phyloP scores from a whole-genome alignment of 2,329 filamentous ascomycete genomes.

The Aureobasidium sp. region DNA sequence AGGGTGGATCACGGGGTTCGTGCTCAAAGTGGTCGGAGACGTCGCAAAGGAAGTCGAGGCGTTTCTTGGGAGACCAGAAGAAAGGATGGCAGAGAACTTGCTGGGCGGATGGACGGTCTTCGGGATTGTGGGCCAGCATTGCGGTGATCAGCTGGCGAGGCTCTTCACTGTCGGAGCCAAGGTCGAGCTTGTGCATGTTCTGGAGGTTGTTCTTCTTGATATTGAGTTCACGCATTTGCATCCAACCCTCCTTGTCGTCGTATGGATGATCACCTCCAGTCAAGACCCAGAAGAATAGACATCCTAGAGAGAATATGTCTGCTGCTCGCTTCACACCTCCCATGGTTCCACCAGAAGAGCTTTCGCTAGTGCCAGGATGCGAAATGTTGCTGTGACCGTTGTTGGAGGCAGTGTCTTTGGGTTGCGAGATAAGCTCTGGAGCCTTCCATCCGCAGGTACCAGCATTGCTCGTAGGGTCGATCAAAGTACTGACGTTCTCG shows the following conservation, averaged over 20 bases:
- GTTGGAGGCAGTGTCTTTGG: conserved; percentile 38
- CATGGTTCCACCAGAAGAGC: conserved; percentile 41
- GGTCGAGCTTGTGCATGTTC: conserved; percentile 43
- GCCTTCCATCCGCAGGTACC: conserved; percentile 96
- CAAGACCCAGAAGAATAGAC: conserved; percentile 99
- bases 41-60: conserved; percentile 87
- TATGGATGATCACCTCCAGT: conserved; percentile 90
- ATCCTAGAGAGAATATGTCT: conserved; percentile 92
- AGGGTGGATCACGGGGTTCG: conserved; percentile 77
- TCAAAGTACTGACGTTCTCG: conserved; percentile 87
- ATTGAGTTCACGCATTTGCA: conserved; percentile 78
- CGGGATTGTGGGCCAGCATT: conserved; percentile 66
- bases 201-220: conserved; percentile 85
- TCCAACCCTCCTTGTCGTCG: conserved; percentile 88
- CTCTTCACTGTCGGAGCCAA: conserved; percentile 74
- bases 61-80: conserved; percentile 89
- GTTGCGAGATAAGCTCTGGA: conserved; percentile 73
- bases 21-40: conserved; percentile 96
- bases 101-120: conserved; percentile 61
- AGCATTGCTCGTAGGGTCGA: conserved; percentile 87
- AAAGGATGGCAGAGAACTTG: conserved; percentile 90
- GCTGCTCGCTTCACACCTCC: conserved; percentile 83
- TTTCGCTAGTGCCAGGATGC: conserved; percentile 54
- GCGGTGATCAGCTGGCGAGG: conserved; percentile 77
- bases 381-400: conserved; percentile 38